These are phyloP conservation scores for Cercospora beticola DNA, from an alignment of 2,329 filamentous ascomycete genomes.

Conservation along the genomic window DNA sequence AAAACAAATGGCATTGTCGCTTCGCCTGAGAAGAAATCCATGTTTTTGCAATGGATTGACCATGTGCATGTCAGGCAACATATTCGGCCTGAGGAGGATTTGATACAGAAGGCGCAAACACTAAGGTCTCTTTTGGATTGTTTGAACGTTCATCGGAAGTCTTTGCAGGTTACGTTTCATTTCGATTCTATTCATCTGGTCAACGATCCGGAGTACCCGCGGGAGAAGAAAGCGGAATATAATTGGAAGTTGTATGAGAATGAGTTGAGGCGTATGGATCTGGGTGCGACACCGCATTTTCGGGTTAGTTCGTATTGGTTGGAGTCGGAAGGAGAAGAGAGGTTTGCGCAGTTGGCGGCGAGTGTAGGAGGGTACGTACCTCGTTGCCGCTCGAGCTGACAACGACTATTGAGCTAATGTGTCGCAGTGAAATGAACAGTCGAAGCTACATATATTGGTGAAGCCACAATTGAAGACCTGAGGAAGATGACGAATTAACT, in stretches of 20 bases:
- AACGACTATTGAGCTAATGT: background rate
- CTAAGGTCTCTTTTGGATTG: constrained; percentile 12
- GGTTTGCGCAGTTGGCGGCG: constrained; percentile 14
- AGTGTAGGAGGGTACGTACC: constrained; percentile 15
- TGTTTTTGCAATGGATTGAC: constrained; percentile 17
- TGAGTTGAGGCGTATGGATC: constrained; percentile 4
- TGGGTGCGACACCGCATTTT: constrained; percentile 14
- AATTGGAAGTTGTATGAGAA: constrained; percentile 13
- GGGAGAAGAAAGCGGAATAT: constrained; percentile 2
- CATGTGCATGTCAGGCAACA: constrained; percentile 19
- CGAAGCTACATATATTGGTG: constrained; percentile 10
- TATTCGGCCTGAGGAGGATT: constrained; percentile 16
- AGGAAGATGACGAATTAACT: background rate
- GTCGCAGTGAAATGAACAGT: constrained; percentile 3
- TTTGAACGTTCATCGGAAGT: constrained; percentile 14
- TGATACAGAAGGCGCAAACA: constrained; percentile 15
- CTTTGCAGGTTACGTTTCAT: constrained; percentile 11
- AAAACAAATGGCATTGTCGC: background rate
- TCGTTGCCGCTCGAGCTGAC: background rate
- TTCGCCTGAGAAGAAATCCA: background rate
- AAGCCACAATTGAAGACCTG: background rate
- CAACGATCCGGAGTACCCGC: constrained; percentile 14
- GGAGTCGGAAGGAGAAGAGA: constrained; percentile 11
- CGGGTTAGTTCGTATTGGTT: constrained; percentile 15
- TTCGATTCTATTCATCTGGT: constrained; percentile 20